Base-by-base conservation (phyloP, 345 rosid species). In the Microcos paniculata region DNA sequence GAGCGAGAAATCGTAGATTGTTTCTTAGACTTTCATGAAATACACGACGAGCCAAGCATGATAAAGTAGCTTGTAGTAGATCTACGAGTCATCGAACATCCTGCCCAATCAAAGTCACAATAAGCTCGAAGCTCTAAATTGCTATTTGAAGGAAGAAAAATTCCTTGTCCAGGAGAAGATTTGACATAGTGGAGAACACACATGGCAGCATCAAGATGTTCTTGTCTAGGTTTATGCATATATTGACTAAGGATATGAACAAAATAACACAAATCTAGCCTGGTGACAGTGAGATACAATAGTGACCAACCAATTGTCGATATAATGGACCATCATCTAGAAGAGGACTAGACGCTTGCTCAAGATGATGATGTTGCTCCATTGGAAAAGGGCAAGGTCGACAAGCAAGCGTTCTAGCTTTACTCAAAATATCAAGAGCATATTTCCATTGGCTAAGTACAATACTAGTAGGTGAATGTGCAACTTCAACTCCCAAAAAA, bases 11-110 rank as follows among this genome's bases (percentile, higher is more conserved):
- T 49, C 0, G 21, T 49, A 11, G n/a, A 1, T 49, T 75, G 62
- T 24, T 75, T 62, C 46, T 62, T 63, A 30, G 61, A 59, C 9
- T 63, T 46, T 62, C 78, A 75, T 0, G 71, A 62, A 21, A 75
- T 51, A 16, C 40, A 71, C 0, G 62, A 63, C 1, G 10, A 19
- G 1, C 78, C 62, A 45, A 75, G 71, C 8, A 48, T 7, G 15
- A 48, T 19, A 28, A 75, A 43, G 9, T 52, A 75, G 4, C 78
- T n/a, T n/a, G n/a, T n/a, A 19, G 26, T 62, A 3, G 67, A 58
- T 6, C 40, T 38, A 0, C 69, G 10, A 38, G 67, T 31, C 2
- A 55, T n/a, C 0, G 66, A 64, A 33, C 62, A 71, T 12, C 46
- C 26, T 0, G 64, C 75, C 75, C 26, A 71, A 71, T 71, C 46